phyloP scores from a whole-genome alignment of 768 basidiomycete genomes.

The Thelephora aurantiotincta region DNA sequence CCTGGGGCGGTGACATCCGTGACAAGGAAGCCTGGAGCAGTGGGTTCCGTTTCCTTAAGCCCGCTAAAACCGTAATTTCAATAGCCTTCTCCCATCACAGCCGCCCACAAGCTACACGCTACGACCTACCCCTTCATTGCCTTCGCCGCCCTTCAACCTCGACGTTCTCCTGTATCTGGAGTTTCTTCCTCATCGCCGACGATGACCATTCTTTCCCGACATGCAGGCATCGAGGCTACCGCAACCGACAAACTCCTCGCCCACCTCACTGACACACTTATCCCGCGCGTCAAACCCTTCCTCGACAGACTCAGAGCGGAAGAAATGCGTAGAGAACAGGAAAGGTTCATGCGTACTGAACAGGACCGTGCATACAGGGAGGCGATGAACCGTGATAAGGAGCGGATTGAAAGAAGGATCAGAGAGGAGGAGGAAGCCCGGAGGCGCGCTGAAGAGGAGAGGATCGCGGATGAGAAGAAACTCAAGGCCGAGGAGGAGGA shows the following conservation, averaged over 20 bases:
- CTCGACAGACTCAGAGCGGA: constrained; percentile 44
- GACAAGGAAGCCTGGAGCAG: constrained; percentile 74
- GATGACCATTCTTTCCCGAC: constrained; percentile 75
- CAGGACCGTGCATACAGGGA: constrained; percentile 72
- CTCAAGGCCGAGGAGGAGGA: constrained; percentile 25
- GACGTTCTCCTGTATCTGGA: constrained; percentile 25
- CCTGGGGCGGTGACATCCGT: constrained; percentile 89
- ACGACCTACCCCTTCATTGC: constrained; percentile 91
- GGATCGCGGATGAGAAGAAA: constrained; percentile 20
- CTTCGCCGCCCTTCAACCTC: constrained; percentile 79
- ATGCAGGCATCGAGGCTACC: constrained; percentile 56
- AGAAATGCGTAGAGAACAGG: constrained; percentile 29
- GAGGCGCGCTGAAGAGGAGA: constrained; percentile 16
- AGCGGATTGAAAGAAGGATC: constrained; percentile 45
- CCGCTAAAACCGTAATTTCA: not conserved
- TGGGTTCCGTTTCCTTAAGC: constrained; percentile 14
- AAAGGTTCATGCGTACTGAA: constrained; percentile 52
- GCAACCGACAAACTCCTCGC: constrained; percentile 46
- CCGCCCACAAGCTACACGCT: constrained; percentile 61
- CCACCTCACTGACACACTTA: constrained; percentile 55
- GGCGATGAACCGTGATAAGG: constrained; percentile 49
- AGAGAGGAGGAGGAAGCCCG: constrained; percentile 30
- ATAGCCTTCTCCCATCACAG: constrained; percentile 17
- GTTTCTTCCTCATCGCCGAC: constrained; percentile 28
- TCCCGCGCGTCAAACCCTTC: constrained; percentile 73